Base-by-base conservation (phyloP, 345 rosid species). In the Gossypium rotundifolium region DNA sequence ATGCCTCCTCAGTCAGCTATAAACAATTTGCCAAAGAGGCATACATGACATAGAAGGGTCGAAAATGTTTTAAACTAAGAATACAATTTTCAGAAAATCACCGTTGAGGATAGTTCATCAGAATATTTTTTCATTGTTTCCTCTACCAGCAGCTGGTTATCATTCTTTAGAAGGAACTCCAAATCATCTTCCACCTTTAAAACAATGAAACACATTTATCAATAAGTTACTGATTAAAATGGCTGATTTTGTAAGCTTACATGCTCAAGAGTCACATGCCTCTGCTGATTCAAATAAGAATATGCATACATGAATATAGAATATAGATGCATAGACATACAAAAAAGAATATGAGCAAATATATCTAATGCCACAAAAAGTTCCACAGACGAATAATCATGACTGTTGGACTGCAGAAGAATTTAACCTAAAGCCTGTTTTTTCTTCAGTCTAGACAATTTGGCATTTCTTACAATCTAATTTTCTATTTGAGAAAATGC, bases 41-140 rank as follows among this genome's bases (percentile, higher is more conserved):
- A 44, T 12, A 42, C 44, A 42, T 72, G 53, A 57, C 44, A 57
- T 27, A 69, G 45, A 29, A 16, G 67, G 45, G 20, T 16, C 16
- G 52, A 59, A 73, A 17, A 25, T 59, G 45, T 11, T 46, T 46
- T 18, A 45, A 5, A 46, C 54, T 23, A 62, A 59, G 27, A 60
- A 2, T 40, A 22, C 20, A 72, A 49, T 52, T 83, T 76, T 75
- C 71, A 68, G 81, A 74, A 65, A 77, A 72, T 82, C 73, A 89
- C 93, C 23, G 76, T 79, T 13, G 76, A 44, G 22, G 65, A 65
- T 42, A 84, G 76, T 48, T 85, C 81, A 80, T 82, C 84, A 48
- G 85, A 82, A 82, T 89, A 77, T 77, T 89, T 86, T 78, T 81
- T 82, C 76, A 83, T n/a, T 2, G 54, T 48, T 76, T 77, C 81